Evolutionary conservation across 352 stramenopile species (phyloP).

Genomic region (Pilasporangium apinafurcum): DNA sequence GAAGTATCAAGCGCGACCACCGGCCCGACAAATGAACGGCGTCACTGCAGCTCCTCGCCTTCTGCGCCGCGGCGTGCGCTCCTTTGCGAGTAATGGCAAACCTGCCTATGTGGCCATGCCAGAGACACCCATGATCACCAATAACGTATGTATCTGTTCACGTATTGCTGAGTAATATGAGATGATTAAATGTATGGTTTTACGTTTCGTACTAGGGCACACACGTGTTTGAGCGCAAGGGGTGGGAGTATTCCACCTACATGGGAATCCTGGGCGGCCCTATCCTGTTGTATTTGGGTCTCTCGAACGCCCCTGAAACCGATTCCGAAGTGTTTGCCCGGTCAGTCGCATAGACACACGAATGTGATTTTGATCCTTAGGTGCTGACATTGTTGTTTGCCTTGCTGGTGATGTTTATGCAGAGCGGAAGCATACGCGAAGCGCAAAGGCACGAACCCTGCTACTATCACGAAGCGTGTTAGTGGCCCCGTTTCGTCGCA

Average conservation of each 20-base stretch:
- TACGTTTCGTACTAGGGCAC: slow-evolving; percentile 34
- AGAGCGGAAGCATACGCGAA: slow-evolving; percentile 55
- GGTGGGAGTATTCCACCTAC: slow-evolving; percentile 80
- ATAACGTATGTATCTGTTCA: slow-evolving; percentile 52
- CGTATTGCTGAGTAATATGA: neutral
- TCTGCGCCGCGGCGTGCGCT: slow-evolving; percentile 29
- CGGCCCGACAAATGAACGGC: slow-evolving; percentile 24
- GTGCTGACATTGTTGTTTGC: neutral
- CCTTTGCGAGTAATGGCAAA: slow-evolving; percentile 45
- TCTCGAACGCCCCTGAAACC: slow-evolving; percentile 77
- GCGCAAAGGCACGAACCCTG: slow-evolving; percentile 39
- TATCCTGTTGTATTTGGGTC: slow-evolving; percentile 66
- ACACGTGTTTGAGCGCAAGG: slow-evolving; percentile 74
- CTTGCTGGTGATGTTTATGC: neutral
- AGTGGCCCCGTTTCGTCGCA: slow-evolving; percentile 37
- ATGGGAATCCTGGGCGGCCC: slow-evolving; percentile 66
- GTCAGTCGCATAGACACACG: slow-evolving; percentile 13
- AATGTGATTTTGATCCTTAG: neutral
- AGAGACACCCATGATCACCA: slow-evolving; percentile 84
- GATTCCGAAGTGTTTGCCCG: slow-evolving; percentile 79
- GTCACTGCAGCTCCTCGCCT: slow-evolving; percentile 16
- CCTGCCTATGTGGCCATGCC: slow-evolving; percentile 66
- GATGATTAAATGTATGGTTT: neutral
- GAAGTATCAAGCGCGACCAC: slow-evolving; percentile 3
- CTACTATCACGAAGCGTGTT: slow-evolving; percentile 32